Percentiles rank a stretch among this genome's conserved stretches.
phyloP scores from a whole-genome alignment of 1,284 basidiomycete genomes.

The Boletus nobilissimus region DNA sequence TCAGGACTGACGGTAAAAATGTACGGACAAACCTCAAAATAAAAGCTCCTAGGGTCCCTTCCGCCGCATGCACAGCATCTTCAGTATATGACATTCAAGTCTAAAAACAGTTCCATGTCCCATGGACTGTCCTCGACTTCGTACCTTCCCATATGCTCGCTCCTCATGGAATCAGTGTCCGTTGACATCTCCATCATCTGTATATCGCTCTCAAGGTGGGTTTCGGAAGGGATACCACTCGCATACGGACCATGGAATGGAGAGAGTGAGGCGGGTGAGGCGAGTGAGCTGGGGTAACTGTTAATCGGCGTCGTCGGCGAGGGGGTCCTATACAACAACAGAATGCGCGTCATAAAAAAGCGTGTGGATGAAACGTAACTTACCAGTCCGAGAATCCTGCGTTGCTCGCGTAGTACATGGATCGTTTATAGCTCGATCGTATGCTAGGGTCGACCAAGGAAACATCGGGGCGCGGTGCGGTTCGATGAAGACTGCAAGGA shows the following conservation, averaged over 20 bases:
- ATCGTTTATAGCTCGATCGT: neutral
- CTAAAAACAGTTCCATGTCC: neutral
- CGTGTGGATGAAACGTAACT: neutral
- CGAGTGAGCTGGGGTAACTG: conserved; percentile 15
- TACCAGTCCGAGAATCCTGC: neutral
- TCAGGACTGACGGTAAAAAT: no score
- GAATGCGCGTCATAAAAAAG: neutral
- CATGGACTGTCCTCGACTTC: neutral
- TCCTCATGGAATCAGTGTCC: neutral
- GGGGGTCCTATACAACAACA: conserved; percentile 6
- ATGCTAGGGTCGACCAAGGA: neutral
- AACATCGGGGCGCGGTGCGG: neutral
- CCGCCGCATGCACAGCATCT: no score
- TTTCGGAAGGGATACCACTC: neutral
- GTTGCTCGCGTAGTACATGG: neutral
- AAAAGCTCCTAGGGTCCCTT: no score
- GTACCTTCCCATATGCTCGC: neutral
- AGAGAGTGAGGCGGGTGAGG: neutral
- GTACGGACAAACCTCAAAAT: no score
- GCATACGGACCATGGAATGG: neutral
- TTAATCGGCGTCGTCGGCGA: conserved; percentile 25
- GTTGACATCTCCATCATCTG: neutral
- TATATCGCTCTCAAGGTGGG: neutral
- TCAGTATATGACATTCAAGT: neutral
- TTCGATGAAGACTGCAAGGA: neutral